phyloP scores from a whole-genome alignment of 2,329 filamentous ascomycete genomes.

The Iodosphaeria phyllophila region DNA sequence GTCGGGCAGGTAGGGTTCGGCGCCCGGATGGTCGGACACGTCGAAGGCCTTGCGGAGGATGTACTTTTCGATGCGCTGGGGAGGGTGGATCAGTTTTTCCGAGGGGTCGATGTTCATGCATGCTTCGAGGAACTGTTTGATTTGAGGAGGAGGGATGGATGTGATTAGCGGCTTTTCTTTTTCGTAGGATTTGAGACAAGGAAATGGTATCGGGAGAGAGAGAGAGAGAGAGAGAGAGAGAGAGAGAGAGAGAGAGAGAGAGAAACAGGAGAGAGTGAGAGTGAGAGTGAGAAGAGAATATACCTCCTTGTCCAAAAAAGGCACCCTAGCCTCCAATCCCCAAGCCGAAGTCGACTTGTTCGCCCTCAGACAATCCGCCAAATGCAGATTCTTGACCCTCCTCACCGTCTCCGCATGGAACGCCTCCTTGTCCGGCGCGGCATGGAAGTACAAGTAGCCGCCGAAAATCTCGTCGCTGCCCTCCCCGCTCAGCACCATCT shows the following conservation, averaged over 20 bases:
- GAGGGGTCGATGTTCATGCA: slow-evolving; percentile 85
- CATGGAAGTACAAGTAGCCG: slow-evolving; percentile 97
- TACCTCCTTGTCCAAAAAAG: slow-evolving; percentile 86
- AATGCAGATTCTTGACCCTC: slow-evolving; percentile 88
- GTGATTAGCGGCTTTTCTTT: slow-evolving; percentile 6
- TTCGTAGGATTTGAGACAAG: not conserved
- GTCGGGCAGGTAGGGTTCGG: slow-evolving; percentile 77
- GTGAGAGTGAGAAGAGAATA: not conserved
- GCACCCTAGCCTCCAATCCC: slow-evolving; percentile 94
- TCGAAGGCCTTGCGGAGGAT: slow-evolving; percentile 96
- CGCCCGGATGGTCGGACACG: slow-evolving; percentile 66
- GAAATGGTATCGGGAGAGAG: not conserved
- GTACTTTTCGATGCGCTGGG: slow-evolving; percentile 87
- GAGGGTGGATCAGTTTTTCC: slow-evolving; percentile 93
- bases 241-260: too few species aligned
- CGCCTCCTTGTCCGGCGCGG: slow-evolving; percentile 73
- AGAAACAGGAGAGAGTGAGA: not conserved
- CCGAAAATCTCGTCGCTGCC: slow-evolving; percentile 97
- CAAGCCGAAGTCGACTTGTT: slow-evolving; percentile 99
- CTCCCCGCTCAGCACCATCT: slow-evolving; percentile 97
- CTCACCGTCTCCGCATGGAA: slow-evolving; percentile 93
- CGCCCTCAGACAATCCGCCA: slow-evolving; percentile 89
- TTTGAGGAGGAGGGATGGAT: not conserved
- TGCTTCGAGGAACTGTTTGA: slow-evolving; percentile 78
- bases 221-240: too few species aligned